Base-by-base conservation (phyloP, 768 basidiomycete genomes). In the Pleurotus tuber-regium region DNA sequence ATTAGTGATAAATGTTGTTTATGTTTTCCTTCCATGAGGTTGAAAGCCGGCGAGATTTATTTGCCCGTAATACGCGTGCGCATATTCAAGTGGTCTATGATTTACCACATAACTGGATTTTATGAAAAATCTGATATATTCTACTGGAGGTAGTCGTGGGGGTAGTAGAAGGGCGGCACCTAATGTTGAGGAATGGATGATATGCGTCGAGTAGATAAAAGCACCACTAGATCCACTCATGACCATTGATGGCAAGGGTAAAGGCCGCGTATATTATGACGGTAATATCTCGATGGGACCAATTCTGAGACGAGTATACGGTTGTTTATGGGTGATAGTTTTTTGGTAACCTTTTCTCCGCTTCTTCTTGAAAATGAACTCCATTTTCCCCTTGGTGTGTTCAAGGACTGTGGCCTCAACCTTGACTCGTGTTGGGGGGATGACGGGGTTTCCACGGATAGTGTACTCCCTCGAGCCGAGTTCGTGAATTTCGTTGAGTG, bases 261-360 rank as follows among this genome's bases (percentile, higher is more conserved):
- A 63, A 60, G 29, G 61, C 55, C 23, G 57, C 54, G 36, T 54
- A n/a, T 55, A 58, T 52, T 54, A 61, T 52, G 63, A 53, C 11
- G 28, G 18, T 23, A 21, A 65, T 58, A 79, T 68, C 43, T 78
- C 73, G 57, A 99, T 93, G 40, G 86, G 78, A 16, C 94, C 93
- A 57, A 99, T 88, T 46, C 95, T 80, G 53, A 99, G 78, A 64
- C 94, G 82, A n/a, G 96, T 98, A 73, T 90, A 98, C 2, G 87
- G 89, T 65, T 94, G 92, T 69, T 98, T 98, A 68, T 92, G 87
- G 66, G 83, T 80, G 57, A 98, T 91, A 6, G 91, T 93, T 72
- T 92, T 91, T 71, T 89, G 83, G 72, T 98, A 98, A 8, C 96
- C 94, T 76, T 98, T 98, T 84, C 97, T 86, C 71, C 94, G 75